Base-by-base conservation (phyloP, 306 rosid species). In the Begonia masoniana region DNA sequence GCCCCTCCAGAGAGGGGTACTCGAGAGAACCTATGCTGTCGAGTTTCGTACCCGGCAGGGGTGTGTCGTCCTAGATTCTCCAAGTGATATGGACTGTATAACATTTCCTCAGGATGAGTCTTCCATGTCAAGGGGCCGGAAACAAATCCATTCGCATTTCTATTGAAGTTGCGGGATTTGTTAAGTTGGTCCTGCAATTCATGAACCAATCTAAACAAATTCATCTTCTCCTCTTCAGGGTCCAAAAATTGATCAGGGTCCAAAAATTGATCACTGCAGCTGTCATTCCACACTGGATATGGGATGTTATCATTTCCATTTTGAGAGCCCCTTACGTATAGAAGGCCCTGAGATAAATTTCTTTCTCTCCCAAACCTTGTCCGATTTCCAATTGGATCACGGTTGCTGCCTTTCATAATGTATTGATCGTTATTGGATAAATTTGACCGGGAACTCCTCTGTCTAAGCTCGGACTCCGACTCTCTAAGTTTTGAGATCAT, bases 1-100 rank as follows among this genome's bases (percentile, higher is more conserved):
- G 76, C 75, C 71, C 81, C 91, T 47, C 71, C 77, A 24, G 96
- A 82, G 66, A 80, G 79, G 48, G 94, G 91, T 49, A 81, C 64
- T 55, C 53, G 60, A 7, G 79, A 67, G 59, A 57, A 60, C 41
- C 74, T 60, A 58, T 43, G 69, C 55, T 74, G 76, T 65, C 65
- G 68, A 26, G 26, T 63, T 62, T 63, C 62, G 60, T 54, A 59
- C 55, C 67, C 61, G 58, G 70, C 81, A 63, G 54, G 65, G 39
- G 41, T 16, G 50, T 65, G 64, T 72, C 84, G 77, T 62, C 71
- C 76, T 16, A 52, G 52, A 61, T 57, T 50, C 52, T 71, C 55
- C 39, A 59, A 71, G 60, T 81, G 60, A 65, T 76, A 57, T 52
- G 68, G 41, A 31, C 42, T 75, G 63, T 57, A 78, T 52, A 58